Percentiles rank a stretch among this genome's conserved stretches.
Conservation (phyloP, 495 filamentous ascomycete genomes). For the Stereocaulon alpinum region DNA sequence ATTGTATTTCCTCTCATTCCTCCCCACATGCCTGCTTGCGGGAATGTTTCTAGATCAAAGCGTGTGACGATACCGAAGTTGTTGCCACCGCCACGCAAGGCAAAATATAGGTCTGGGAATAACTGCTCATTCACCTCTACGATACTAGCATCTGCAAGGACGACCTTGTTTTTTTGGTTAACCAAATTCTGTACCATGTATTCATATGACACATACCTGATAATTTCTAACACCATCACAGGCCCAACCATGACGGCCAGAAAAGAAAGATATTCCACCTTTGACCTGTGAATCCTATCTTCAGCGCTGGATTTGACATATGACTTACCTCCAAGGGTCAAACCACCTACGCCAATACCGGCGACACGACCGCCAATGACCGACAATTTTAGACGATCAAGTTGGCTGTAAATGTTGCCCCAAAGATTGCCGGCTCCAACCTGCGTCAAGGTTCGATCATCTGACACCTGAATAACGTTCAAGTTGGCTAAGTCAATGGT, state of each 20-base stretch:
- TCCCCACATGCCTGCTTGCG: conserved; percentile 30
- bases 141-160: conserved; percentile 35
- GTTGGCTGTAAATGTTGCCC: conserved; percentile 41
- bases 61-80: conserved; percentile 43
- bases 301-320: conserved; percentile 11
- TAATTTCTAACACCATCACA: conserved; percentile 41
- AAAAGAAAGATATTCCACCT: conserved; percentile 36
- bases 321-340: conserved; percentile 38
- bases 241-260: conserved; percentile 38
- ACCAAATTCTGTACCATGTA: no score
- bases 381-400: conserved; percentile 39
- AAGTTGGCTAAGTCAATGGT: conserved; percentile 41
- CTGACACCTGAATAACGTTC: conserved; percentile 35
- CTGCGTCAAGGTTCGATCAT: conserved; percentile 32
- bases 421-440: conserved; percentile 44
- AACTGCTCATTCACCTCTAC: conserved; percentile 30
- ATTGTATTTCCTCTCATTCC: conserved; percentile 22
- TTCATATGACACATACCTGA: conserved; percentile 25
- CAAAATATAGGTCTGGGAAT: conserved; percentile 40
- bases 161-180: conserved; percentile 17
- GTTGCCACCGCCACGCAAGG: conserved; percentile 33
- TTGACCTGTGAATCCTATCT: not conserved
- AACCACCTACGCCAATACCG: conserved; percentile 49
- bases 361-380: conserved; percentile 46
- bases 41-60: conserved; percentile 34